These are phyloP conservation scores for Globisporangium sylvaticum DNA, from an alignment of 352 stramenopile species.

Conservation along the genomic window DNA sequence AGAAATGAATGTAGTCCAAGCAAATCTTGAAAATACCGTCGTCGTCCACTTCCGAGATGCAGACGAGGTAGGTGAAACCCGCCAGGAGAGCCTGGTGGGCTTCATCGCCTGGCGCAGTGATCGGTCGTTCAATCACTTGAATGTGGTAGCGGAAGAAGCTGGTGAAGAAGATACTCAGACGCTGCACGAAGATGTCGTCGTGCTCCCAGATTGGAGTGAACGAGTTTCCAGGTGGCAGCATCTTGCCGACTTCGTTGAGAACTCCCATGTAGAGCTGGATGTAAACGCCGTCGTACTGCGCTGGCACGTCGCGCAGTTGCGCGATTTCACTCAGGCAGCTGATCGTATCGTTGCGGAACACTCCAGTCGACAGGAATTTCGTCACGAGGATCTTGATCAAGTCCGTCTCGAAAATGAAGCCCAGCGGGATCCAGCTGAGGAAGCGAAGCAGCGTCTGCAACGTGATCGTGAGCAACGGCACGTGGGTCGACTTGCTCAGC, in stretches of 20 bases:
- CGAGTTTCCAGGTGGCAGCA: slow-evolving; percentile 88
- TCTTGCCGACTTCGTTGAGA: slow-evolving; percentile 88
- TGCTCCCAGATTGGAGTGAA: slow-evolving; percentile 93
- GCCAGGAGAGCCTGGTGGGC: slow-evolving; percentile 89
- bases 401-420: slow-evolving; percentile 98
- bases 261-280: slow-evolving; percentile 94
- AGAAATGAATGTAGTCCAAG: slow-evolving; percentile 97
- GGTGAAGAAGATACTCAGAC: slow-evolving; percentile 96
- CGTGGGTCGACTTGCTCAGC: slow-evolving; percentile 91
- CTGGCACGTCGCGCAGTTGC: slow-evolving; percentile 88
- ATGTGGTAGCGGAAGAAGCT: slow-evolving; percentile 95
- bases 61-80: slow-evolving; percentile 92
- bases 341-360: slow-evolving; percentile 97
- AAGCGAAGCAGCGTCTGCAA: slow-evolving; percentile 97
- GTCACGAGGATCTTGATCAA: slow-evolving; percentile 94
- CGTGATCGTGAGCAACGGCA: slow-evolving; percentile 93
- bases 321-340: slow-evolving; percentile 98
- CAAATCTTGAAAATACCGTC: slow-evolving; percentile 99
- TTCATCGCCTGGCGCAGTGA: slow-evolving; percentile 72
- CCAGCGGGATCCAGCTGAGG: slow-evolving; percentile 97
- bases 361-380: slow-evolving; percentile 93
- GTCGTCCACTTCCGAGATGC: slow-evolving; percentile 90
- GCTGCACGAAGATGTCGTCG: slow-evolving; percentile 96
- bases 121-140: slow-evolving; percentile 91
- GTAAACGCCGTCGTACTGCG: slow-evolving; percentile 94